Evolutionary conservation across 2,329 filamentous ascomycete genomes (phyloP), one percentile per base, ranked within the genome.

Genomic region (Arthrobotrys conoides): DNA sequence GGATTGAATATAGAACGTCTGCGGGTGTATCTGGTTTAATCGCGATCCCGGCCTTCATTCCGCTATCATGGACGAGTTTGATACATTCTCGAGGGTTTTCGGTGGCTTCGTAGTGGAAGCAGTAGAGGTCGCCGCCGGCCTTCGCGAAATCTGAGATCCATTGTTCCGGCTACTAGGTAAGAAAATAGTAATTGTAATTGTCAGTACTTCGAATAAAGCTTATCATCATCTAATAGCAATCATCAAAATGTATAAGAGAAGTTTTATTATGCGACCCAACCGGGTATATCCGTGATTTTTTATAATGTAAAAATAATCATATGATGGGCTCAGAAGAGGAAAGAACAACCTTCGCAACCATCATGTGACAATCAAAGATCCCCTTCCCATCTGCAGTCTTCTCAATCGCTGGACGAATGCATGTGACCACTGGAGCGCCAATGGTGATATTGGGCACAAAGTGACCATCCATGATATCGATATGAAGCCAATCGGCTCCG

Each of bases 321-420:
- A 36, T 12, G 46, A 70, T 36, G n/a, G n/a, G 33, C 33, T 36
- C 5, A 51, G 27, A 48, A 65, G 38, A 46, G 46, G 5, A 48
- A 61, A 16, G 41, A 44, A 55, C 51, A 53, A 77, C 70, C 70
- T 79, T 75, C 65, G 93, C 91, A 84, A 99, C 97, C 96, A 99
- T 99, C 96, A 99, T 98, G 86, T 99, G 96, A 88, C 96, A 99
- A 86, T 99, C 96, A 84, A 99, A 99, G 14, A 95, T 98, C 80
- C 96, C 96, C 82, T 91, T 92, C 67, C 92, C 94, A 20, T 64
- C 70, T 48, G 87, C 87, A 2, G 94, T 94, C 81, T 88, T 88
- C 72, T 93, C 91, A 82, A 99, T 94, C 83, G 97, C 92, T 55
- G 89, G 88, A 80, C 96, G 91, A 83, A 99, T 96, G 87, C 95